Evolutionary conservation across 345 rosid genomes (phyloP), one percentile per base, ranked within the genome.

Genomic region (Syzygium grande): DNA sequence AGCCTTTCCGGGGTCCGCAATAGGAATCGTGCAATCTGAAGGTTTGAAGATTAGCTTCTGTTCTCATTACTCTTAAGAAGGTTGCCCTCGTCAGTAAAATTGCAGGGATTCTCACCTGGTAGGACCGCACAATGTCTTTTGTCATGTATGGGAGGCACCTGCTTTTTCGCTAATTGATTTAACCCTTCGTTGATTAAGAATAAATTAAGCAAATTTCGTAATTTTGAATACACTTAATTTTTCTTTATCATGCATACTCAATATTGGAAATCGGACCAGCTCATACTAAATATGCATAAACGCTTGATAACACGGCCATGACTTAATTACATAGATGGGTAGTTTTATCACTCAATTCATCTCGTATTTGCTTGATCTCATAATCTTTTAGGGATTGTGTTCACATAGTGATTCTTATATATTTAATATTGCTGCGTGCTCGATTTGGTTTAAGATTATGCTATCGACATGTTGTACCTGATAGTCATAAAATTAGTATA

Each of bases 301-400:
- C 2, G 2, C 3, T 59, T 27, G 30, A 5, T 2, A 59, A 13
- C 8, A 59, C 0, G 14, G 3, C 3, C 7, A 27, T 5, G 0
- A 59, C 29, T 15, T 27, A 59, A 27, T 27, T 27, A 6, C 30
- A 12, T 59, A 13, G 1, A 56, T 1, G 0, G 5, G 5, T 23
- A 23, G 2, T 56, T 56, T 56, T 56, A 59, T 11, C 16, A 11
- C 7, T 59, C 7, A 12, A 2, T 58, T 59, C 4, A 0, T 12
- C 68, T 27, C 0, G 0, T 27, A 59, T 3, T 11, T 5, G 9
- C 30, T 27, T 59, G 30, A 59, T 3, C 17, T 59, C 16, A 27
- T 1, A 27, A 2, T 59, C 8, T 59, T 59, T 59, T 59, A 13
- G 17, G 2, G 2, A 12, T 12, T 27, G 17, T 27, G 16, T 59